Base-by-base conservation (phyloP, 164 flowering plant genomes). In the Magnolia kwangsiensis region DNA sequence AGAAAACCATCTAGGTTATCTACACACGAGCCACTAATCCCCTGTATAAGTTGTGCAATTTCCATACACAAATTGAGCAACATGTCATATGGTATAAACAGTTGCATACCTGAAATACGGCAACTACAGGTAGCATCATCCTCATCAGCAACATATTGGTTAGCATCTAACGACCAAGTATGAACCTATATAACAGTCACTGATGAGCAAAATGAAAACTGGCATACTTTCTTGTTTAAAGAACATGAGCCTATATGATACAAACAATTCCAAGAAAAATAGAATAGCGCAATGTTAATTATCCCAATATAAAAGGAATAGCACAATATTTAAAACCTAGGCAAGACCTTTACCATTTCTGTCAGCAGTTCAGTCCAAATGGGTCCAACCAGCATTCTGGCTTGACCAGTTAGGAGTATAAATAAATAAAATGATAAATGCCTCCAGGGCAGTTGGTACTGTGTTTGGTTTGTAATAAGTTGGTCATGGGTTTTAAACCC, bases 61-160 rank as follows among this genome's bases (percentile, higher is more conserved):
- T 16, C 61, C 50, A n/a, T 51, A 21, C 37, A 72, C 14, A 8
- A 72, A 10, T 9, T 24, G 16, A 72, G 14, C 19, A 23, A 72
- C 16, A 20, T 45, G 4, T n/a, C 61, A 55, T 3, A 55, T 55
- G 61, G 18, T 55, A 11, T 55, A 55, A 55, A 11, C 61, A 72
- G 72, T 63, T 19, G 65, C 89, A 80, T 81, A 91, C 99, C 99
- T 76, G 97, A 94, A 76, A 89, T 89, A 75, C 98, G 98, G 77
- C 97, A 92, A 79, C 90, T 90, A 75, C 88, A 94, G 71, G 90
- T 87, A 75, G 63, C 86, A 51, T 94, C 96, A 83, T 96, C 99
- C 87, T 96, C 99, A 83, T 94, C 98, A 81, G 98, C 90, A 55
- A 94, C 90, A 85, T 87, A 96, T 76, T 90, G 96, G 79, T 93